phyloP scores from a whole-genome alignment of 352 stramenopile genomes.

The Phytopythium mirpurense region DNA sequence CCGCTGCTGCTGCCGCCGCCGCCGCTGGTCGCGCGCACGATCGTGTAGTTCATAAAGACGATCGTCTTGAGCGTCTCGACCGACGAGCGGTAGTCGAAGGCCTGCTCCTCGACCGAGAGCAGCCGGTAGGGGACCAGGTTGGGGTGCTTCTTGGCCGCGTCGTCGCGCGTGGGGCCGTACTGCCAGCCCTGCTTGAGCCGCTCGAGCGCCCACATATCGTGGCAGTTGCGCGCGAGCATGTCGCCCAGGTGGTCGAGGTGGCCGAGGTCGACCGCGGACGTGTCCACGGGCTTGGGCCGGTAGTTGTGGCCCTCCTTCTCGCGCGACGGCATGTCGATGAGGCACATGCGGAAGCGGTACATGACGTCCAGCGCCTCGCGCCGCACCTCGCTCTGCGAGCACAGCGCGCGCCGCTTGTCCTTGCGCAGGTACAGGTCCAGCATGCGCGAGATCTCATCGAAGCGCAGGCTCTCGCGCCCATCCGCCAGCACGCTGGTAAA shows the following conservation, averaged over 20 bases:
- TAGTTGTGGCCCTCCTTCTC: conserved; percentile 89
- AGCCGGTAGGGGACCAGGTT: conserved; percentile 83
- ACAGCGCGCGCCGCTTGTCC: conserved; percentile 63
- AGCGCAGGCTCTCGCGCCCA: conserved; percentile 67
- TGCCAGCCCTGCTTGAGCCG: conserved; percentile 83
- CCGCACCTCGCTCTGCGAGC: conserved; percentile 66
- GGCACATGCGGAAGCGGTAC: conserved; percentile 84
- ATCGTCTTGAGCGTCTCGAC: conserved; percentile 88
- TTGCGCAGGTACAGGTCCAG: conserved; percentile 80
- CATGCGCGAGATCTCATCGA: conserved; percentile 84
- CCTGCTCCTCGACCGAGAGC: conserved; percentile 74
- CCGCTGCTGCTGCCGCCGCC: conserved; percentile 19
- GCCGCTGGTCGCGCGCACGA: conserved; percentile 43
- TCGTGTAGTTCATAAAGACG: conserved; percentile 85
- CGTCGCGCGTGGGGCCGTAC: conserved; percentile 65
- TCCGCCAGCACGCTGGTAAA: conserved; percentile 75
- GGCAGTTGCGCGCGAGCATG: conserved; percentile 77
- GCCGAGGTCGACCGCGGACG: conserved; percentile 59
- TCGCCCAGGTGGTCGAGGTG: conserved; percentile 69
- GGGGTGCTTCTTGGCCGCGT: conserved; percentile 67
- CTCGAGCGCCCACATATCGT: conserved; percentile 85
- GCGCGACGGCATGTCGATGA: conserved; percentile 87
- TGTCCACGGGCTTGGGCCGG: conserved; percentile 80
- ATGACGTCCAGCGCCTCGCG: conserved; percentile 81
- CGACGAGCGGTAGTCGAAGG: conserved; percentile 83